Conservation (phyloP, 306 rosid species). For the Vachellia pachyceras region DNA sequence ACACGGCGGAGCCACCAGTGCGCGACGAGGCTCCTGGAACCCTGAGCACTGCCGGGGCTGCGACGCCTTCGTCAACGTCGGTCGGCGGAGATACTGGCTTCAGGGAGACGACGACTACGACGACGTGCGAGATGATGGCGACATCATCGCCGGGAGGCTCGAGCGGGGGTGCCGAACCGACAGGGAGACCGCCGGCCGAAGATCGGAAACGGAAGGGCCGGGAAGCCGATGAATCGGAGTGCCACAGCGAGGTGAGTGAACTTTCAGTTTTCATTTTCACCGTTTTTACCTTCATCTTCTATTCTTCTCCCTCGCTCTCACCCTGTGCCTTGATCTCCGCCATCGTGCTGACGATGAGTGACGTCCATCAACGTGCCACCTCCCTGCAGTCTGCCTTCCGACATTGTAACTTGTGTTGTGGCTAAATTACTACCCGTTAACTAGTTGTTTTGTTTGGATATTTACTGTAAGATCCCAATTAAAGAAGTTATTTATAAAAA, state of each 20-base stretch:
- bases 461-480: no score
- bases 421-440: no score
- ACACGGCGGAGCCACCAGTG: slow-evolving; percentile 32
- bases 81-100: slow-evolving; percentile 28
- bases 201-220: slow-evolving; percentile 71
- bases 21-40: slow-evolving; percentile 20
- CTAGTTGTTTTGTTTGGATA: no score
- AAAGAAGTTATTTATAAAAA: no score
- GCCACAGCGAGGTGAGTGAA: slow-evolving; percentile 72
- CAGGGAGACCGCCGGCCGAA: slow-evolving; percentile 41
- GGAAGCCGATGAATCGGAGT: slow-evolving; percentile 57
- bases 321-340: slow-evolving; percentile 27
- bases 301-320: slow-evolving; percentile 5
- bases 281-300: neutral
- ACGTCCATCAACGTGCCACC: neutral
- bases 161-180: slow-evolving; percentile 57
- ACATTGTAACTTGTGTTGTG: no score
- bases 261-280: neutral
- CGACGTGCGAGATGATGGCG: slow-evolving; percentile 51
- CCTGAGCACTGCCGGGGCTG: slow-evolving; percentile 39
- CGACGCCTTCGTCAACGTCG: slow-evolving; percentile 37
- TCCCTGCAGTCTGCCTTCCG: no score
- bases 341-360: slow-evolving; percentile 44
- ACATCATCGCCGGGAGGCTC: slow-evolving; percentile 67
- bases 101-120: slow-evolving; percentile 42